Percentiles rank a stretch among this genome's conserved stretches.
Conservation (phyloP, 1,284 basidiomycete species). For the Amylostereum chailletii region DNA sequence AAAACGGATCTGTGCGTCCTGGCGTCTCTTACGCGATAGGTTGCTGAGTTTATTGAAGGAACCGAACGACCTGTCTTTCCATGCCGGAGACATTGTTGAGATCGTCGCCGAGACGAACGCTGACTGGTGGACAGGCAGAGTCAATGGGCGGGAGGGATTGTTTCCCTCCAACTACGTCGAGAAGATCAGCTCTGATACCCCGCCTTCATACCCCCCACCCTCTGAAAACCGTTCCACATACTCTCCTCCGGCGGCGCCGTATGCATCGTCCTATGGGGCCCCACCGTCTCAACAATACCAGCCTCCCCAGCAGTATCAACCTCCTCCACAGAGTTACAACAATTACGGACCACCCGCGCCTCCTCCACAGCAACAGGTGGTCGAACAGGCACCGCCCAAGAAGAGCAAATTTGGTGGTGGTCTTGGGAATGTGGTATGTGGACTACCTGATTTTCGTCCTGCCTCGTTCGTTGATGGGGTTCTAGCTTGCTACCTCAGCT, state of each 20-base stretch:
- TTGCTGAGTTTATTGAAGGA: constrained; percentile 29
- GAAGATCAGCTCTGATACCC: constrained; percentile 25
- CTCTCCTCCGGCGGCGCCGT: neutral
- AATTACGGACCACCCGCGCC: constrained; percentile 10
- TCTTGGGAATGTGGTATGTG: constrained; percentile 47
- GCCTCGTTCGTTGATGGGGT: neutral
- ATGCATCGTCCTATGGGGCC: neutral
- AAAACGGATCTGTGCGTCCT: constrained; percentile 36
- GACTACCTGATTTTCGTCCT: constrained; percentile 2
- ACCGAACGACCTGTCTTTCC: constrained; percentile 50
- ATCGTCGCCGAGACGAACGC: constrained; percentile 50
- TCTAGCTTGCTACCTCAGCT: constrained; percentile 55
- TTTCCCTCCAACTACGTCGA: constrained; percentile 61
- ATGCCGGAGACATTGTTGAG: constrained; percentile 48
- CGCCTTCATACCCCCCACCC: constrained; percentile 10
- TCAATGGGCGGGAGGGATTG: constrained; percentile 48
- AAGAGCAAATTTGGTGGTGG: constrained; percentile 56
- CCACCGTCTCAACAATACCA: constrained; percentile 4
- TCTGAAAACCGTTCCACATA: constrained; percentile 3
- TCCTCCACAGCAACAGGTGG: constrained; percentile 22
- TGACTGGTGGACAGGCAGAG: constrained; percentile 60
- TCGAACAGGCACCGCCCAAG: constrained; percentile 26
- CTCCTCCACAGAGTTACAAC: constrained; percentile 22
- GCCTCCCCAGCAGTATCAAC: constrained; percentile 24
- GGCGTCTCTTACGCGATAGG: neutral